phyloP scores from a whole-genome alignment of 495 filamentous ascomycete genomes.

The Trichocladium antarcticum region DNA sequence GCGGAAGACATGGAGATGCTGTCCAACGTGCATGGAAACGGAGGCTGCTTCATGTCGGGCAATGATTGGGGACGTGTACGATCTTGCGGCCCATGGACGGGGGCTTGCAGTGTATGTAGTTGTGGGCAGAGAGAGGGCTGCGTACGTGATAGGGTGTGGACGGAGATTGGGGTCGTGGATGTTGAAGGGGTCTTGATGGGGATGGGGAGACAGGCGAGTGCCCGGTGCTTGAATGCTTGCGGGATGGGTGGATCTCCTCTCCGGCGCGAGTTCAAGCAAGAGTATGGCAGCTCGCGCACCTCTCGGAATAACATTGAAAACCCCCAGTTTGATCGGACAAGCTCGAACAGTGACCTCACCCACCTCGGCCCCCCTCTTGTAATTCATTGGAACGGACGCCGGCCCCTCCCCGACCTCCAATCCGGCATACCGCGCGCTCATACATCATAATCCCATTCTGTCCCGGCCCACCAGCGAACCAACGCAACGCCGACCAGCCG shows the following conservation, averaged over 20 bases:
- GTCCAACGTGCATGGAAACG: too few species aligned
- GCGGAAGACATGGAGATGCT: too few species aligned
- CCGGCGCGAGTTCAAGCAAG: neutral
- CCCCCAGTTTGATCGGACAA: too few species aligned
- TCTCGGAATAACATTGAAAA: too few species aligned
- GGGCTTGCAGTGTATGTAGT: neutral
- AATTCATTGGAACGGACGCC: too few species aligned
- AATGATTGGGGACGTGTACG: neutral
- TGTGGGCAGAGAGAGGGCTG: too few species aligned
- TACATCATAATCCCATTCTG: neutral
- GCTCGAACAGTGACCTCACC: too few species aligned
- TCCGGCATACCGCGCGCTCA: neutral
- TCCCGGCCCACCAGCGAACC: neutral
- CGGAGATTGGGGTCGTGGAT: neutral
- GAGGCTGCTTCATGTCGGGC: neutral
- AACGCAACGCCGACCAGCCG: neutral
- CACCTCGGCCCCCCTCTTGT: neutral
- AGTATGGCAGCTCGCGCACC: too few species aligned
- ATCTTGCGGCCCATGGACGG: neutral
- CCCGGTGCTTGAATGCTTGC: neutral
- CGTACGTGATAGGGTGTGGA: neutral
- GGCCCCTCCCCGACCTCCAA: too few species aligned
- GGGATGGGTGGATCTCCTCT: conserved; percentile 3
- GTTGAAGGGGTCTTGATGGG: neutral
- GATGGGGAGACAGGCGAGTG: too few species aligned